Conservation (phyloP, 768 basidiomycete species). For the Tricholoma bakamatsutake region DNA sequence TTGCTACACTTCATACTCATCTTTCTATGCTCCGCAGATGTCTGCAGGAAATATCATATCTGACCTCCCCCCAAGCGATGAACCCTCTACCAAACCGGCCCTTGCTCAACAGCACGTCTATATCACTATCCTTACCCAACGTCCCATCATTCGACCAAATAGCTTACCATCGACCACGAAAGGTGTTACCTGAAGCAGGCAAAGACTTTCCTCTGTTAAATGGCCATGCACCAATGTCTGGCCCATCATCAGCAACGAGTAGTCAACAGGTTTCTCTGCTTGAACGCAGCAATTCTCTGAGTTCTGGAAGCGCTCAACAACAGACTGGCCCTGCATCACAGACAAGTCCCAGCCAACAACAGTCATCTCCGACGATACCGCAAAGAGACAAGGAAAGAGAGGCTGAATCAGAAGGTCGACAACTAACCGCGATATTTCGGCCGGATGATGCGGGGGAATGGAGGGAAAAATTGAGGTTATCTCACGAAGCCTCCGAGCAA, state of each 20-base stretch:
- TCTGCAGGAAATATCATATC: conserved; percentile 95
- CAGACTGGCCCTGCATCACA: conserved; percentile 17
- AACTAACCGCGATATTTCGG: conserved; percentile 78
- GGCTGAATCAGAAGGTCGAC: conserved; percentile 42
- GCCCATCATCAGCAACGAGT: conserved; percentile 42
- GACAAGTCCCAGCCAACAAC: conserved; percentile 28
- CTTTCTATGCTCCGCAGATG: conserved; percentile 46
- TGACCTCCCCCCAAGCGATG: conserved; percentile 95
- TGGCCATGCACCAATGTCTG: conserved; percentile 49
- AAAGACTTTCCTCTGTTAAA: conserved; percentile 70
- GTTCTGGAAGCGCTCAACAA: conserved; percentile 34
- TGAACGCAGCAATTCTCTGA: conserved; percentile 47
- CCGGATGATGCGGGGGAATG: conserved; percentile 85
- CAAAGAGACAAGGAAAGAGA: conserved; percentile 41
- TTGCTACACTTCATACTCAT: conserved; percentile 9
- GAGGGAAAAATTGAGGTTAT: conserved; percentile 69
- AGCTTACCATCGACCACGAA: conserved; percentile 74
- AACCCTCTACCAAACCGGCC: conserved; percentile 92
- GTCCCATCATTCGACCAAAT: conserved; percentile 70
- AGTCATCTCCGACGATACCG: conserved; percentile 21
- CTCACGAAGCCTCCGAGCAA: conserved; percentile 58
- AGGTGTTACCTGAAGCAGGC: conserved; percentile 67
- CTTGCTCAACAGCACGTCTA: conserved; percentile 57
- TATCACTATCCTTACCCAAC: conserved; percentile 63
- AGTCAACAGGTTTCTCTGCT: conserved; percentile 36